Evolutionary conservation across 2,329 filamentous ascomycete genomes (phyloP), one percentile per base, ranked within the genome.

Genomic region (Trichoderma pleuroti): DNA sequence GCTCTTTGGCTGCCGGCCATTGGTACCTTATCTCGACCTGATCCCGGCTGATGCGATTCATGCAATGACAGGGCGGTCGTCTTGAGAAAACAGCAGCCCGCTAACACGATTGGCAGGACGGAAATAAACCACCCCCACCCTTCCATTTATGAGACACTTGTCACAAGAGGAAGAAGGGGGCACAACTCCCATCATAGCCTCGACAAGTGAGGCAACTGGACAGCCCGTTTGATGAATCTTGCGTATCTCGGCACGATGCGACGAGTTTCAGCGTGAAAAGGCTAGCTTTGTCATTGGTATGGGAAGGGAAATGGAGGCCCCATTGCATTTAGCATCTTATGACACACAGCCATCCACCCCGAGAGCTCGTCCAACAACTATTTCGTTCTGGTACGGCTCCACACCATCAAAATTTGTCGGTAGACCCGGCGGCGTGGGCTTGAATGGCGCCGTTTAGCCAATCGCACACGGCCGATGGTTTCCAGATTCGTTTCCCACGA

Each of bases 101-200:
- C 32, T 18, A 34, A 68, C 65, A 68, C 65, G 56, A 68, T 68
- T 68, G 54, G 65, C 54, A 60, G 65, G 59, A 21, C 54, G 39
- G 65, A 68, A 68, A 68, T 68, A 49, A 68, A 61, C 8, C 39
- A 32, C 56, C 54, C 46, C 65, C 65, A 68, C 65, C 42, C 34
- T 49, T 49, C 21, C 56, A 36, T 60, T 61, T 34, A 49, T 68
- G 65, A 68, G 65, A 68, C 65, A 46, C 56, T 52, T 61, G 24
- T 61, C 65, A 56, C 18, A 52, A 34, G 36, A 28, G 39, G n/a
- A n/a, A 24, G 34, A 30, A 42, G 60, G 21, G 36, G 26, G 1
- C 46, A 24, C 16, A 26, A 16, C 49, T 21, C 64, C 52, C 59
- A 46, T 59, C 24, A 67, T 14, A 42, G 52, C 52, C 49, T 42